Conservation (phyloP, 305 asterid genomes). For the Caryopteris hybrid region DNA sequence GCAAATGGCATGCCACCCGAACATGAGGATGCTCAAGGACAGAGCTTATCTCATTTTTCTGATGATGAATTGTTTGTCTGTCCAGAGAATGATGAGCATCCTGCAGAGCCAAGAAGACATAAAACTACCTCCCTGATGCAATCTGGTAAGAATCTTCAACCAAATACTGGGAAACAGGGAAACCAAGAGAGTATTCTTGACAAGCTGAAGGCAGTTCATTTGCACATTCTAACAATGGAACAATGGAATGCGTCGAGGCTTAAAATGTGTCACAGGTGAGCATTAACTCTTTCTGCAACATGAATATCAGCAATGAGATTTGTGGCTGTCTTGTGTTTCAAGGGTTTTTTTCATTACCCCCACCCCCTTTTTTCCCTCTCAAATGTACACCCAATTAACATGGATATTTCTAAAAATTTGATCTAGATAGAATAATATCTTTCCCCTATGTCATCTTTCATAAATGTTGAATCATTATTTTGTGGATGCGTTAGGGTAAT, state of each 20-base stretch:
- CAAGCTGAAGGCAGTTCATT: constrained; percentile 61
- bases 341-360: no score
- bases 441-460: no score
- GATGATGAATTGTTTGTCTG: constrained; percentile 28
- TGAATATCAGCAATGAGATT: background rate
- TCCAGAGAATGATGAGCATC: constrained; percentile 24
- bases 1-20: constrained; percentile 31
- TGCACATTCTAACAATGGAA: constrained; percentile 75
- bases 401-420: no score
- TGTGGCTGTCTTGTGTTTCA: no score
- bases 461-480: background rate
- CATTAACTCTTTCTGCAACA: constrained; percentile 4
- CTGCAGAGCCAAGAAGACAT: constrained; percentile 26
- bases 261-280: constrained; percentile 49
- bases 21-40: constrained; percentile 30
- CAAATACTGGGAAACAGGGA: constrained; percentile 24
- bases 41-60: constrained; percentile 22
- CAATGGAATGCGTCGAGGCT: constrained; percentile 67
- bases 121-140: constrained; percentile 26
- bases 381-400: no score
- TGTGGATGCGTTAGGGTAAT: background rate
- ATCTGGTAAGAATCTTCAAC: constrained; percentile 25
- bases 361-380: no score
- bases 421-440: no score
- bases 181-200: constrained; percentile 48